phyloP scores from a whole-genome alignment of 495 filamentous ascomycete species.

The Tetracladium marchalianum region DNA sequence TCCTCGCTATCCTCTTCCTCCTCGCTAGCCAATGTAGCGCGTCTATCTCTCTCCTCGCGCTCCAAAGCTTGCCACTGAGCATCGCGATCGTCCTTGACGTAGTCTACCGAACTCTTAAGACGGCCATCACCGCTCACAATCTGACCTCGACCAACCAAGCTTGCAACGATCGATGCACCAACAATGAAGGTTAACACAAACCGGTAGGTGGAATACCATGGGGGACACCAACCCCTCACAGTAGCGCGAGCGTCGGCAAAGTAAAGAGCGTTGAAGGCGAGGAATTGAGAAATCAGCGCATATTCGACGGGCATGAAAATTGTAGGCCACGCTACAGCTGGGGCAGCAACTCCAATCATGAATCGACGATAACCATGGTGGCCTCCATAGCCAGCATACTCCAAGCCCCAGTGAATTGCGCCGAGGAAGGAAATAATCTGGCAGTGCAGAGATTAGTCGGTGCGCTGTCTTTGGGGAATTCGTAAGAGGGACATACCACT shows the following conservation, averaged over 20 bases:
- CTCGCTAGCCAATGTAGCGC: slow-evolving; percentile 31
- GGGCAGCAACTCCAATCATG: slow-evolving; percentile 69
- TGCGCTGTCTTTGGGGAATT: not conserved
- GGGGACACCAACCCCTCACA: slow-evolving; percentile 69
- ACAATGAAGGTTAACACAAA: slow-evolving; percentile 94
- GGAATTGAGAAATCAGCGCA: slow-evolving; percentile 84
- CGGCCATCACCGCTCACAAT: slow-evolving; percentile 47
- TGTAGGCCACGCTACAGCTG: slow-evolving; percentile 89
- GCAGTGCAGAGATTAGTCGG: not conserved
- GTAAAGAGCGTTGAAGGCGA: slow-evolving; percentile 82
- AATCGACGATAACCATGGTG: slow-evolving; percentile 67
- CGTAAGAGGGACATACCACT: slow-evolving; percentile 49
- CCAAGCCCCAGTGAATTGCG: slow-evolving; percentile 89
- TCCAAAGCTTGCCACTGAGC: slow-evolving; percentile 44
- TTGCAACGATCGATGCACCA: slow-evolving; percentile 76
- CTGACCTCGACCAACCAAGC: slow-evolving; percentile 76
- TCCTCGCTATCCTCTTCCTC: slow-evolving; percentile 27
- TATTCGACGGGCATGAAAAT: slow-evolving; percentile 77
- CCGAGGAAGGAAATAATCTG: slow-evolving; percentile 93
- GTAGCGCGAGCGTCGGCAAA: slow-evolving; percentile 75
- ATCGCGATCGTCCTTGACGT: slow-evolving; percentile 53
- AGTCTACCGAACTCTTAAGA: slow-evolving; percentile 42
- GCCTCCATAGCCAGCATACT: slow-evolving; percentile 69
- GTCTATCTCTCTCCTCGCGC: slow-evolving; percentile 48
- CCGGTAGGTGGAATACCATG: slow-evolving; percentile 89